phyloP scores from a whole-genome alignment of 2,329 filamentous ascomycete genomes.

The Ophidiomyces ophidiicola region DNA sequence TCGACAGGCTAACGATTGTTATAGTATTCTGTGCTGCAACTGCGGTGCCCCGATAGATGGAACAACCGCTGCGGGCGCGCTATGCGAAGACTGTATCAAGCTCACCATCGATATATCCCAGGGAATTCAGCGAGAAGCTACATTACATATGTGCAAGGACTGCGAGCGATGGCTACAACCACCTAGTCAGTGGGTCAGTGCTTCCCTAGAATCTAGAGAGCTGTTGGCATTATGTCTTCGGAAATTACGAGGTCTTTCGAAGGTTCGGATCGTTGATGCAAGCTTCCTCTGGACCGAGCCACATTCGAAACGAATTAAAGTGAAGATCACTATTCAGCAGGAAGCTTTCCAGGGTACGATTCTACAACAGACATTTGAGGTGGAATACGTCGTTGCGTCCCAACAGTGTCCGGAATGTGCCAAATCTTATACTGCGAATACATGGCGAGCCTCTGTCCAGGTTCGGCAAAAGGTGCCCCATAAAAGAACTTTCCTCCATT shows the following conservation, averaged over 20 bases:
- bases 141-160: constrained; percentile 81
- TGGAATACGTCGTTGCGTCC: constrained; percentile 77
- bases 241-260: constrained; percentile 72
- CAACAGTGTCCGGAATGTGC: constrained; percentile 92
- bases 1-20: neutral
- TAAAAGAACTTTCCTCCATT: constrained; percentile 71
- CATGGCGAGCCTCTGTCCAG: constrained; percentile 87
- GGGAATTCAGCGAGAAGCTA: constrained; percentile 82
- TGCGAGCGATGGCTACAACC: constrained; percentile 90
- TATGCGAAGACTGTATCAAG: constrained; percentile 94
- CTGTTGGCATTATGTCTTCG: constrained; percentile 82
- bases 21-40: constrained; percentile 91
- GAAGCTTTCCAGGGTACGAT: constrained; percentile 54
- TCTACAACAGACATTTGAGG: constrained; percentile 88
- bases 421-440: constrained; percentile 94
- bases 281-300: constrained; percentile 98
- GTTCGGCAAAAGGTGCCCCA: constrained; percentile 94
- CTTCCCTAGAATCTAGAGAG: constrained; percentile 77
- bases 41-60: constrained; percentile 93
- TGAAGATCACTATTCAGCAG: constrained; percentile 88
- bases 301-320: constrained; percentile 79
- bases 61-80: constrained; percentile 68
- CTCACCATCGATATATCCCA: constrained; percentile 85
- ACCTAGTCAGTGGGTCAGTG: constrained; percentile 73
- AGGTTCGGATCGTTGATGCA: constrained; percentile 89